Base-by-base conservation (phyloP, 306 rosid species). In the Pyrus bretschneideri region DNA sequence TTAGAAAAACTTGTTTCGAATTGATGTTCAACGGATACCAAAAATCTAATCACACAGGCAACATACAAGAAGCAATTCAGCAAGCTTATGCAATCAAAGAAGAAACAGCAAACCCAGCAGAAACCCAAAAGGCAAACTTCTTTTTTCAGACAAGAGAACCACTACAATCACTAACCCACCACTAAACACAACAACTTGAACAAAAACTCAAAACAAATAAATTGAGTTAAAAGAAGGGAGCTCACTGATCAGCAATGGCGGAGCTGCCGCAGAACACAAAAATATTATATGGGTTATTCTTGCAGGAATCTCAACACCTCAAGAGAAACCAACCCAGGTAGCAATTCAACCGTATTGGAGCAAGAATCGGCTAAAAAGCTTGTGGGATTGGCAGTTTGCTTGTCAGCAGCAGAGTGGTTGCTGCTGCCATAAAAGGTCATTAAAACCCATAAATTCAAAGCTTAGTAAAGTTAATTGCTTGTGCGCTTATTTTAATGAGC, bases 401-500 rank as follows among this genome's bases (percentile, higher is more conserved):
- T 11, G 70, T 33, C 9, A 30, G 27, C 70, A 66, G 77, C 60
- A 73, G 30, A 44, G 59, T 60, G 75, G 64, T 44, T 52, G 75
- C 35, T 18, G 74, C 35, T 71, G 68, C 69, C 27, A 35, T 38
- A 58, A 15, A 5, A 46, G 54, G 42, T 6, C 42, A 35, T 35
- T 35, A 35, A 21, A 38, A 23, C 77, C 77, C 27, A 44, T 44
- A 29, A 73, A 74, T 27, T 74, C 27, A 74, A 73, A n/a, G 33
- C 45, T 25, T 25, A 54, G 70, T 61, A 74, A 74, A 74, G 78
- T 61, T 9, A 44, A 49, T 7, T 44, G 78, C 70, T 62, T 45
- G 78, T 74, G 78, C 70, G 60, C 78, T 74, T 74, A 61, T 74
- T 61, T 61, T 74, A 74, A 62, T 74, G 42, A 49, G 14, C 74